These are phyloP conservation scores for Trifolium dubium DNA, from an alignment of 306 rosid genomes.

Conservation along the genomic window DNA sequence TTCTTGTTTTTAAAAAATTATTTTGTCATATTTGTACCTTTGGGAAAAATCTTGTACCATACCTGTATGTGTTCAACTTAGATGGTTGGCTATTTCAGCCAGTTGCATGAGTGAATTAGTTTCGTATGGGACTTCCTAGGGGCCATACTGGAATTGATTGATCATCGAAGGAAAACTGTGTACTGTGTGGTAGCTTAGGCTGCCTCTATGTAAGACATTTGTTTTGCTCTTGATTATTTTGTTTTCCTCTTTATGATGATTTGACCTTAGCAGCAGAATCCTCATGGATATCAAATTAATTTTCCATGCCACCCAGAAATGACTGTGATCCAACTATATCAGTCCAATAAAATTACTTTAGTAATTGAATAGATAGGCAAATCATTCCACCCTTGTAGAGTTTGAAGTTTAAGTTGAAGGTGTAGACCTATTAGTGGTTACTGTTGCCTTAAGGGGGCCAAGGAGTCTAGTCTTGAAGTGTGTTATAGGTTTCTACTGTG, in stretches of 20 bases:
- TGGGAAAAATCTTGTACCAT: background rate
- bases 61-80: background rate
- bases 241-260: constrained; percentile 10
- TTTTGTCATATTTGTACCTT: background rate
- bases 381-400: background rate
- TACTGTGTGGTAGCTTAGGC: constrained; percentile 8
- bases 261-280: background rate
- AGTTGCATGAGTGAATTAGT: constrained; percentile 8
- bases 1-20: background rate
- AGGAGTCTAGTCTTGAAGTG: constrained; percentile 4
- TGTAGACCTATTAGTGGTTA: constrained; percentile 1
- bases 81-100: no score
- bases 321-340: background rate
- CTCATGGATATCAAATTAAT: constrained; percentile 5
- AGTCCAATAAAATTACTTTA: constrained; percentile 1
- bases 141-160: background rate
- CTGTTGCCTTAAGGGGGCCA: background rate
- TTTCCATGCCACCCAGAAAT: constrained; percentile 7
- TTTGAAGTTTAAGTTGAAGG: constrained; percentile 14
- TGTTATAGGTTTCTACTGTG: constrained; percentile 4
- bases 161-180: background rate
- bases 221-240: background rate
- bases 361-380: constrained; percentile 15
- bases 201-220: background rate
- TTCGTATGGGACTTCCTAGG: background rate